Evolutionary conservation across 2,329 filamentous ascomycete genomes (phyloP).

Genomic region (Cladosporium sp.): DNA sequence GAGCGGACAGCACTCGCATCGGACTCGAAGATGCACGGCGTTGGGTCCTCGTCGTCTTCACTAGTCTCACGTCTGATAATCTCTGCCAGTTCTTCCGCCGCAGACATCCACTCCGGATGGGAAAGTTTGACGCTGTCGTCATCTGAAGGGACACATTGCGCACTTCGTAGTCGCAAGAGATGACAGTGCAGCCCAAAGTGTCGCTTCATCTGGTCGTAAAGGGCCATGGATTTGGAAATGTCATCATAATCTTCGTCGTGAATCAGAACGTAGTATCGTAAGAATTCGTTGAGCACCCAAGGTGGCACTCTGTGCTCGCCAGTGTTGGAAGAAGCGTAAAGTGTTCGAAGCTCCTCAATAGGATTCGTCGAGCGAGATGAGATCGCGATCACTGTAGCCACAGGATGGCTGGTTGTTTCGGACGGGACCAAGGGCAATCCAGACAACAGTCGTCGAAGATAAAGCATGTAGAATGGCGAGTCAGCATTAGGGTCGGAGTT

Average conservation of each 20-base stretch:
- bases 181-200: conserved; percentile 95
- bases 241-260: conserved; percentile 96
- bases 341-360: conserved; percentile 76
- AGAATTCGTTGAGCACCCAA: conserved; percentile 87
- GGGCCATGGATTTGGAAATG: conserved; percentile 77
- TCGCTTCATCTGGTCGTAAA: conserved; percentile 99
- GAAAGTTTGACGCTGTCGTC: conserved; percentile 83
- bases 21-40: conserved; percentile 82
- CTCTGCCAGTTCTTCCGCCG: conserved; percentile 72
- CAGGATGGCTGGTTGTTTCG: conserved; percentile 91
- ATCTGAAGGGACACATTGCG: conserved; percentile 80
- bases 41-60: conserved; percentile 66
- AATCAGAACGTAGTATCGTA: conserved; percentile 92
- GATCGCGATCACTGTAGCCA: conserved; percentile 90
- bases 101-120: conserved; percentile 81
- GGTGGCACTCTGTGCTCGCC: conserved; percentile 68
- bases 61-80: conserved; percentile 51
- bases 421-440: conserved; percentile 73
- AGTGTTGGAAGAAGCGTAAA: conserved; percentile 80
- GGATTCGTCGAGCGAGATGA: conserved; percentile 80
- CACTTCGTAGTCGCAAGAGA: conserved; percentile 76
- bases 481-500: conserved; percentile 17
- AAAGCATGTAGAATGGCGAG: conserved; percentile 72
- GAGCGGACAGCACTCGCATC: conserved; percentile 82
- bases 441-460: conserved; percentile 77